phyloP scores from a whole-genome alignment of 768 basidiomycete genomes.

The Dacryopinax primogenitus region DNA sequence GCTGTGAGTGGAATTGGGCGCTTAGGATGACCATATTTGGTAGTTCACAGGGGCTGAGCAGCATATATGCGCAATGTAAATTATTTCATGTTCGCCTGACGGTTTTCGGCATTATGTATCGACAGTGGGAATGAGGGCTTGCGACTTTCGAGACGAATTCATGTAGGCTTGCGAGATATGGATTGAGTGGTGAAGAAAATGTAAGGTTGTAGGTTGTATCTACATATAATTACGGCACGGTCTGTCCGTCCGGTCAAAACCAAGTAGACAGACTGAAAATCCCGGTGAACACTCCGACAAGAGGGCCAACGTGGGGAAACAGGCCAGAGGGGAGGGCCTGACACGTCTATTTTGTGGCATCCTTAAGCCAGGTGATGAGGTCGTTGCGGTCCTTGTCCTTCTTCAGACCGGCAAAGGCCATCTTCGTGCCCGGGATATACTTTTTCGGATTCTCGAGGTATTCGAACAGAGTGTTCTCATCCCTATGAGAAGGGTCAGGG shows the following conservation, averaged over 20 bases:
- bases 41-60: no score
- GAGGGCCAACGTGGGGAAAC: neutral
- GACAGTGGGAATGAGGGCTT: no score
- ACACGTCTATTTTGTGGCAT: slow-evolving; percentile 24
- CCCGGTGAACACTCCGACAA: neutral
- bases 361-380: slow-evolving; percentile 74
- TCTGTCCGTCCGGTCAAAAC: neutral
- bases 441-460: slow-evolving; percentile 97
- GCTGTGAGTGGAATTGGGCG: neutral
- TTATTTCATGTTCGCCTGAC: no score
- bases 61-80: neutral
- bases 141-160: neutral
- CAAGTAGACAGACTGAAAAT: neutral
- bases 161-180: neutral
- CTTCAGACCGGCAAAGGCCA: slow-evolving; percentile 98
- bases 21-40: no score
- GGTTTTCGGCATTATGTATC: no score
- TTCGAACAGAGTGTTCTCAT: slow-evolving; percentile 80
- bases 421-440: slow-evolving; percentile 96
- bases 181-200: neutral
- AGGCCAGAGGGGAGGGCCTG: neutral
- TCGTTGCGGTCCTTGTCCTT: slow-evolving; percentile 97
- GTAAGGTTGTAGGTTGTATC: neutral
- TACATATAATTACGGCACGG: neutral
- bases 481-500: slow-evolving; percentile 18